A percentile compares a stretch with the other conserved stretches of the same genome.
phyloP scores from a whole-genome alignment of 495 filamentous ascomycete genomes.

The Aspergillus leporis region DNA sequence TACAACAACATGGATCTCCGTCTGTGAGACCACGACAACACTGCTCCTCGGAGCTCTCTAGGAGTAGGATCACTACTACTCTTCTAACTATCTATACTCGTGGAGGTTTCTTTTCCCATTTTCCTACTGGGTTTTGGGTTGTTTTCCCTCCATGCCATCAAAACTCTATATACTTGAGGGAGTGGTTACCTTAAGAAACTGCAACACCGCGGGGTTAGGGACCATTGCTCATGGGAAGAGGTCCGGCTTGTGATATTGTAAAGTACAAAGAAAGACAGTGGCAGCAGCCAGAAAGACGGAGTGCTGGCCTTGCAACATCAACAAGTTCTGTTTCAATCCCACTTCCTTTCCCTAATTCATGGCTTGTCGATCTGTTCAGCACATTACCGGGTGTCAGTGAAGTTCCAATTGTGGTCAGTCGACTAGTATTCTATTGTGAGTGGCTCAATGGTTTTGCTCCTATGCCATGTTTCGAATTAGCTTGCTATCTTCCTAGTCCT shows the following conservation, averaged over 20 bases:
- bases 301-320: conserved; percentile 12
- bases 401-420: conserved; percentile 24
- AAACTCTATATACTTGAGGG: too few species aligned
- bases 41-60: too few species aligned
- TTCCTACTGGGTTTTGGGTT: too few species aligned
- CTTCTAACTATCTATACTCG: too few species aligned
- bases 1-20: too few species aligned
- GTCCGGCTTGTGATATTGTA: not conserved
- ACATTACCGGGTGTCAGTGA: conserved; percentile 29
- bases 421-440: conserved; percentile 38
- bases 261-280: not conserved
- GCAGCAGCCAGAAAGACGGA: not conserved
- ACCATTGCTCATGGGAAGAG: not conserved
- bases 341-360: conserved; percentile 22
- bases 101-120: too few species aligned
- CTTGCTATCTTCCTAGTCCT: not conserved
- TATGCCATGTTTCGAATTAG: not conserved
- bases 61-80: too few species aligned
- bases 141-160: too few species aligned
- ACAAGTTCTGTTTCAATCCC: conserved; percentile 19
- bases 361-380: conserved; percentile 36
- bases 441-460: not conserved
- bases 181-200: too few species aligned
- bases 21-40: too few species aligned
- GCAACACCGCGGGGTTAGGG: too few species aligned